Evolutionary conservation across 139 green algal species (phyloP), one percentile per base, ranked within the genome.

Genomic region (Chlorella vulgaris): DNA sequence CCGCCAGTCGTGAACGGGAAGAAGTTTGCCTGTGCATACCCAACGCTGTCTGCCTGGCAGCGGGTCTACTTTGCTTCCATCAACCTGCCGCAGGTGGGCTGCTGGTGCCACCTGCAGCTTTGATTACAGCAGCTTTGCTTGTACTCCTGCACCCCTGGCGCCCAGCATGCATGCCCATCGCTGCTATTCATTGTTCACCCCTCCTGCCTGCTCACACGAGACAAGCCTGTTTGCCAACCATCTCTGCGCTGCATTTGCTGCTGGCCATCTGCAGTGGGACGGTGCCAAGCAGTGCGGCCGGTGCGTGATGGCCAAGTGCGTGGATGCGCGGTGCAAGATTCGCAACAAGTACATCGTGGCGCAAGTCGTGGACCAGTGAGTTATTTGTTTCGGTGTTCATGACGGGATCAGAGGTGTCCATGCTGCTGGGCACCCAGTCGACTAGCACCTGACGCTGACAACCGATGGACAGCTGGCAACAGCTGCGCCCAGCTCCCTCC

Each of bases 301-400:
- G 21, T 79, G 73, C 53, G 58, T 50, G 29, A 69, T 55, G 73
- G 73, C 73, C 6, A 60, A 36, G 22, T 79, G 73, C 51, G 73
- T 79, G 35, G 73, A 79, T 35, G 7, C 24, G 18, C 35, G 73
- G 29, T 79, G 73, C 73, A 53, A 51, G 50, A 53, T 79, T 29
- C 28, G 28, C 35, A 35, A 51, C 51, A 68, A 79, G 28, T 79
- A 36, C 35, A 53, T 79, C 10, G 33, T 53, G 1, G 69, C 51
- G 28, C 29, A 61, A 42, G 8, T 76, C 15, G 42, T 76, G 10
- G 69, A 76, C 69, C 69, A 76, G 69, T 76, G 69, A 76, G 69
- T 75, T 7, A 2, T n/a, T n/a, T n/a, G n/a, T n/a, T n/a, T n/a
- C n/a, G n/a, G n/a, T n/a, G n/a, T n/a, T n/a, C n/a, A n/a, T n/a